Base-by-base conservation (phyloP, 179 eudicot species). In the Camellia oleifera region DNA sequence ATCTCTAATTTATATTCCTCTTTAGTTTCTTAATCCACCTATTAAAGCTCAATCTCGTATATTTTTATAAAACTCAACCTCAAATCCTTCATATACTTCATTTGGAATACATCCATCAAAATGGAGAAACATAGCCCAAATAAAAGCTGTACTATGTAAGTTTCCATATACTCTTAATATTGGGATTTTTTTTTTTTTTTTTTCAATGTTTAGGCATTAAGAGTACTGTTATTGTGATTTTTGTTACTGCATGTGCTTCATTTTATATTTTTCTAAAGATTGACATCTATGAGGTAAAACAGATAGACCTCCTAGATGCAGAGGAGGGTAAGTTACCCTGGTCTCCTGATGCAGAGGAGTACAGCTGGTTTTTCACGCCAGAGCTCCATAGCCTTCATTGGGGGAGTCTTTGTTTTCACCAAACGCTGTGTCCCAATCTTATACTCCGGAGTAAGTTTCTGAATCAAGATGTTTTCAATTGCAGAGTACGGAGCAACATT, bases 311-410 rank as follows among this genome's bases (percentile, higher is more conserved):
- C n/a, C 50, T 12, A 64, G 61, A 76, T 65, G 65, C 26, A 64
- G 54, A 65, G 50, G 13, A 50, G 9, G 10, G 45, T n/a, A 50
- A 14, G 67, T 63, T 82, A 88, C 90, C 88, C 91, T 5, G 88
- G 88, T 10, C 87, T 80, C 44, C 88, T 85, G 63, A 86, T 86
- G 77, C 90, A 88, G 54, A 88, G 81, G 40, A 88, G 70, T 7
- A 88, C 64, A 32, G 87, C 85, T 64, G 90, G 87, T 82, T 80
- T 86, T 2, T 88, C 87, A 48, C 83, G 83, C 90, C 90, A 88
- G 12, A 86, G 40, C 44, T 88, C 86, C 3, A 84, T 86, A 70
- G 82, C 86, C 84, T 86, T 84, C 87, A 86, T 82, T 6, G 90
- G 86, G 9, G 90, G 87, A 14, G 90, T 40, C 82, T 79, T 84